These are phyloP conservation scores for Letharia lupina DNA, from an alignment of 495 filamentous ascomycete genomes.

Conservation along the genomic window DNA sequence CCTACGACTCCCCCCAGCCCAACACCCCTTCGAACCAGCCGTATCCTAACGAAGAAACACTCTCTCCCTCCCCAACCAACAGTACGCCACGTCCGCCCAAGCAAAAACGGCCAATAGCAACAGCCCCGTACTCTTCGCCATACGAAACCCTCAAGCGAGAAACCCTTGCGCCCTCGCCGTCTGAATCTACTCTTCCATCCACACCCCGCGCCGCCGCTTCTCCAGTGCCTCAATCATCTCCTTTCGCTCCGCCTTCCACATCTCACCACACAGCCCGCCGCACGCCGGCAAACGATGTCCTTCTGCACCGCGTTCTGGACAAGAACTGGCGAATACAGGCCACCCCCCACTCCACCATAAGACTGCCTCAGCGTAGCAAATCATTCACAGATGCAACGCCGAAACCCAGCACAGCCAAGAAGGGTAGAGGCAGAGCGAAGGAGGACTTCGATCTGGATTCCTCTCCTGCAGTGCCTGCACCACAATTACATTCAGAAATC, in stretches of 20 bases:
- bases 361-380: slow-evolving; percentile 25
- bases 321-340: slow-evolving; percentile 91
- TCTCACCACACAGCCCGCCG: slow-evolving; percentile 25
- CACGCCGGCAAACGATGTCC: slow-evolving; percentile 46
- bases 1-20: slow-evolving; percentile 27
- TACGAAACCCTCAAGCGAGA: slow-evolving; percentile 59
- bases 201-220: slow-evolving; percentile 33
- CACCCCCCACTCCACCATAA: slow-evolving; percentile 60
- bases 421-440: slow-evolving; percentile 33
- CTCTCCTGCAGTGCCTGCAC: slow-evolving; percentile 67
- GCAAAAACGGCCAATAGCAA: slow-evolving; percentile 38
- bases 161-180: slow-evolving; percentile 34
- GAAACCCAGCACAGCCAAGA: slow-evolving; percentile 24
- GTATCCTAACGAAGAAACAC: slow-evolving; percentile 44
- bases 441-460: slow-evolving; percentile 60
- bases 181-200: slow-evolving; percentile 40
- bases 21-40: slow-evolving; percentile 45
- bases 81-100: slow-evolving; percentile 46
- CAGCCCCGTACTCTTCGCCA: slow-evolving; percentile 57
- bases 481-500: slow-evolving; percentile 73
- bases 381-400: slow-evolving; percentile 26
- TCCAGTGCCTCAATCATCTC: slow-evolving; percentile 37
- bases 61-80: slow-evolving; percentile 45
- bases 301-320: slow-evolving; percentile 82
- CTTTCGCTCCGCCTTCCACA: slow-evolving; percentile 41